Evolutionary conservation across 2,329 filamentous ascomycete genomes (phyloP).

Genomic region (Pseudogymnoascus sp.): DNA sequence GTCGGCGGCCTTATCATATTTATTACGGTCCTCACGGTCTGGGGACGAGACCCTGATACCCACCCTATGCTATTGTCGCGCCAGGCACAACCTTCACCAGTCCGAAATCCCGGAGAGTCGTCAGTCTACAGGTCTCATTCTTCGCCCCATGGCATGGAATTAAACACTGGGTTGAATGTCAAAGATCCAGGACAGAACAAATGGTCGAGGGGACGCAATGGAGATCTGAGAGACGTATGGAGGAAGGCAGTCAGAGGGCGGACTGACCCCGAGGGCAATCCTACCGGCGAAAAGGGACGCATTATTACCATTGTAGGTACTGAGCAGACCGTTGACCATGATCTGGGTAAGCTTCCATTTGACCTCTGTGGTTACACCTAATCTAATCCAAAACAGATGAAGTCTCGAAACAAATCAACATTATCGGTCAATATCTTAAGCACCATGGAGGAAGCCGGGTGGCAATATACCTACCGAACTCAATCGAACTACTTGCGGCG

Average conservation of each 20-base stretch:
- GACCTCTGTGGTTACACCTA: background rate
- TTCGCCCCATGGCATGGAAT: slow-evolving; percentile 75
- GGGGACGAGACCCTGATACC: slow-evolving; percentile 74
- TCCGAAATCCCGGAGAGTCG: slow-evolving; percentile 79
- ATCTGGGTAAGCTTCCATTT: slow-evolving; percentile 41
- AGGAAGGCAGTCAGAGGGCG: slow-evolving; percentile 60
- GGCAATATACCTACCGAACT: slow-evolving; percentile 88
- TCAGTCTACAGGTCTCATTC: slow-evolving; percentile 79
- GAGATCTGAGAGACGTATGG: slow-evolving; percentile 91
- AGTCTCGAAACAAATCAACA: slow-evolving; percentile 77
- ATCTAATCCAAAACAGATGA: slow-evolving; percentile 44
- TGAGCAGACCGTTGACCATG: slow-evolving; percentile 67
- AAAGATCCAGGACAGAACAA: slow-evolving; percentile 73
- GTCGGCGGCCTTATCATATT: slow-evolving; percentile 59
- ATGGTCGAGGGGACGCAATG: slow-evolving; percentile 77
- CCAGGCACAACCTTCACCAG: slow-evolving; percentile 69
- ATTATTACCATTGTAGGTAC: slow-evolving; percentile 75
- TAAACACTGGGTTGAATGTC: slow-evolving; percentile 72
- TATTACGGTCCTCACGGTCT: slow-evolving; percentile 63
- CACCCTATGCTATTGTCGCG: slow-evolving; percentile 86
- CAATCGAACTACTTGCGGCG: slow-evolving; percentile 73
- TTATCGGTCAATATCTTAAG: slow-evolving; percentile 71
- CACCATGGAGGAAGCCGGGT: slow-evolving; percentile 68
- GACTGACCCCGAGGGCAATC: slow-evolving; percentile 54
- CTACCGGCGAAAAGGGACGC: slow-evolving; percentile 55